Evolutionary conservation across 2,329 filamentous ascomycete genomes (phyloP).

Genomic region (Monosporascus sp.): DNA sequence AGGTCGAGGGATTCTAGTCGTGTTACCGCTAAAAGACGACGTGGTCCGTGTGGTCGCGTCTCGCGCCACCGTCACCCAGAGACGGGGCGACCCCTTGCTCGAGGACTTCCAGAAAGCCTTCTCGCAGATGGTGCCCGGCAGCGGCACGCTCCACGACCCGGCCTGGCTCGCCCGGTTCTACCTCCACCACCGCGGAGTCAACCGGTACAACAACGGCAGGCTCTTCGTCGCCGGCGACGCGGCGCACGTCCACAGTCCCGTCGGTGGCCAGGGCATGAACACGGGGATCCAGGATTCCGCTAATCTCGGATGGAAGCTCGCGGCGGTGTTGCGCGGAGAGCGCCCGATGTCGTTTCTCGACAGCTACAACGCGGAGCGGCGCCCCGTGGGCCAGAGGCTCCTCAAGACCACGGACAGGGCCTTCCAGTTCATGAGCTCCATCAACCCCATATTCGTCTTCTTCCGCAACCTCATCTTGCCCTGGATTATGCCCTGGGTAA

Average conservation of each 20-base stretch:
- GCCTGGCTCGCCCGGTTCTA: slow-evolving; percentile 40
- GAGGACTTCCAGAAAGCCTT: slow-evolving; percentile 27
- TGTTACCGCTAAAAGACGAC: slow-evolving; percentile 24
- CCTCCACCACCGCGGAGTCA: slow-evolving; percentile 35
- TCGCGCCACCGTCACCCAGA: slow-evolving; percentile 11
- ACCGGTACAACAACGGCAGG: slow-evolving; percentile 37
- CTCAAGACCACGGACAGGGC: slow-evolving; percentile 33
- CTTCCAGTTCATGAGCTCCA: slow-evolving; percentile 31
- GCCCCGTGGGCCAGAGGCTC: slow-evolving; percentile 38
- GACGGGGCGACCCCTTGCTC: slow-evolving; percentile 14
- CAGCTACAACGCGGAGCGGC: slow-evolving; percentile 41
- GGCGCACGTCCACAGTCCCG: slow-evolving; percentile 50
- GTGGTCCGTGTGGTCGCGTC: slow-evolving; percentile 22
- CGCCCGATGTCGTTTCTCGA: slow-evolving; percentile 35
- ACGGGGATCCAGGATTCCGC: slow-evolving; percentile 44
- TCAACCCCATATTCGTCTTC: slow-evolving; percentile 27
- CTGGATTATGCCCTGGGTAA: slow-evolving; percentile 31
- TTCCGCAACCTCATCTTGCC: slow-evolving; percentile 34
- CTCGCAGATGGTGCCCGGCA: slow-evolving; percentile 21
- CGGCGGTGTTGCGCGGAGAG: slow-evolving; percentile 31
- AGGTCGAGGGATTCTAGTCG: slow-evolving; percentile 27
- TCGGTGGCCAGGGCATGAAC: slow-evolving; percentile 54
- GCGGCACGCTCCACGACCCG: slow-evolving; percentile 22
- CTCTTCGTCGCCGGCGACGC: slow-evolving; percentile 53
- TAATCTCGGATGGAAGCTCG: slow-evolving; percentile 46